Percentiles rank a stretch among this genome's conserved stretches.
Evolutionary conservation across 306 rosid species (phyloP).

Genomic region (Prunus kanzakura): DNA sequence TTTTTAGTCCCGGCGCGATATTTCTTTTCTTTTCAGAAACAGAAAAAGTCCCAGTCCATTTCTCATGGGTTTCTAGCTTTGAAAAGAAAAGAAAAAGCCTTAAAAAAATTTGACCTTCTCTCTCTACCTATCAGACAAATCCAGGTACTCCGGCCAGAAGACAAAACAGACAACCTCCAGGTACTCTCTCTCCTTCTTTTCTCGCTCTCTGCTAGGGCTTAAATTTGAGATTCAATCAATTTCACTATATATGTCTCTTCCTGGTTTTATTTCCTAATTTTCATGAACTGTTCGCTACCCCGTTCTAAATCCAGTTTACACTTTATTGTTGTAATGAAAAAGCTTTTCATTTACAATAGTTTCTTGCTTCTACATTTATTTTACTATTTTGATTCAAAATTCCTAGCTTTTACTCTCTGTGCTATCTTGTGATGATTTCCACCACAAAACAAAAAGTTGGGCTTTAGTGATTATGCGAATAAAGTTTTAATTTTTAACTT

Average conservation of each 20-base stretch:
- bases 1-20: no score
- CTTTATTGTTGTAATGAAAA: not conserved
- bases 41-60: no score
- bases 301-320: not conserved
- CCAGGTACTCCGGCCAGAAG: not conserved
- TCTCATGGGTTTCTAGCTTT: no score
- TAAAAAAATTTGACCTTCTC: not conserved
- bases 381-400: not conserved
- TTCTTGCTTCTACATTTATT: not conserved
- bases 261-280: not conserved
- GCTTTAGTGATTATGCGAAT: not conserved
- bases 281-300: not conserved
- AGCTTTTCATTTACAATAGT: not conserved
- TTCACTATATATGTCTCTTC: not conserved
- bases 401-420: not conserved
- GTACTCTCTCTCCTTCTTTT: not conserved
- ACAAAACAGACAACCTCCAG: not conserved
- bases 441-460: not conserved
- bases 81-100: no score
- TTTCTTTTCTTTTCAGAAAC: no score
- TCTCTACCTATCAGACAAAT: not conserved
- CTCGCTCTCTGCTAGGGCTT: not conserved
- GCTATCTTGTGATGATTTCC: not conserved
- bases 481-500: not conserved
- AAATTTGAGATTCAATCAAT: not conserved